These are phyloP conservation scores for Peniophora sp. DNA, from an alignment of 1,284 basidiomycete species.

Conservation along the genomic window DNA sequence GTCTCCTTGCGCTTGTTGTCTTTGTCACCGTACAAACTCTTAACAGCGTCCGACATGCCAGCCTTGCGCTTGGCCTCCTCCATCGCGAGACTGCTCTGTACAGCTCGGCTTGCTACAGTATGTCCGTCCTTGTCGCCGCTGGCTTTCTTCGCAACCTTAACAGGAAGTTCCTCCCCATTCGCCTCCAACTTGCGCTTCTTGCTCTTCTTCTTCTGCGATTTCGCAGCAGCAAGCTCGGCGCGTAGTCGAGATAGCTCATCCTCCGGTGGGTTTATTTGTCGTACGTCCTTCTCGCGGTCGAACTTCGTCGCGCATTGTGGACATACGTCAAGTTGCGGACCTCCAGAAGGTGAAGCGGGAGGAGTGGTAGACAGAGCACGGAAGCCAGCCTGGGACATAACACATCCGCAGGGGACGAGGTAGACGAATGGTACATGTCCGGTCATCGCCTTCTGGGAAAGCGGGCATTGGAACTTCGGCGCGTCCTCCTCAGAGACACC, in stretches of 20 bases:
- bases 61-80: slow-evolving; percentile 73
- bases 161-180: slow-evolving; percentile 14
- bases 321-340: slow-evolving; percentile 46
- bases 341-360: not conserved
- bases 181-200: slow-evolving; percentile 60
- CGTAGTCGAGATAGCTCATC: slow-evolving; percentile 54
- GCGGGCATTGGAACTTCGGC: slow-evolving; percentile 79
- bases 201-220: slow-evolving; percentile 42
- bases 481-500: slow-evolving; percentile 36
- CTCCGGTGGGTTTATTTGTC: slow-evolving; percentile 53
- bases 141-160: slow-evolving; percentile 11
- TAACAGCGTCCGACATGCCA: slow-evolving; percentile 68
- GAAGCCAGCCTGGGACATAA: slow-evolving; percentile 72
- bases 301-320: slow-evolving; percentile 72
- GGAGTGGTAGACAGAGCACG: slow-evolving; percentile 44
- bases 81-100: slow-evolving; percentile 53
- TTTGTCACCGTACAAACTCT: slow-evolving; percentile 55
- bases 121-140: not conserved
- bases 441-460: slow-evolving; percentile 90
- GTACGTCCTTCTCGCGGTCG: slow-evolving; percentile 41
- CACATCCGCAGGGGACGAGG: slow-evolving; percentile 82
- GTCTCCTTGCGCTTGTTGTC: slow-evolving; percentile 61
- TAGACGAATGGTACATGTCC: slow-evolving; percentile 85
- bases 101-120: slow-evolving; percentile 37
- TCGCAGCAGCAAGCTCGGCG: slow-evolving; percentile 46